phyloP scores from a whole-genome alignment of 106 monocot species.

The Gastrodia elata region DNA sequence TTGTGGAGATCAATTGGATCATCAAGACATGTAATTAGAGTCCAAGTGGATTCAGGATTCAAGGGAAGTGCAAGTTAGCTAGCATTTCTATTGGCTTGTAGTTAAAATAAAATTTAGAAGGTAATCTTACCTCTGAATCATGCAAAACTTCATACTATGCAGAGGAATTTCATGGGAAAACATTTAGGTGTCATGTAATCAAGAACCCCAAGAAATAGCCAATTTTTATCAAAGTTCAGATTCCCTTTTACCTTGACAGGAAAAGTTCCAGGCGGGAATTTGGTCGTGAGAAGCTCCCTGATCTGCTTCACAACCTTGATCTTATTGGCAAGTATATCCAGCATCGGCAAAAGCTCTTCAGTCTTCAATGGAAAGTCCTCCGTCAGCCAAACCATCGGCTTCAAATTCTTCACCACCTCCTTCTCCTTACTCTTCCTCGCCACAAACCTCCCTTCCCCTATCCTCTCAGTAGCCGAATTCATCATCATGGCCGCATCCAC shows the following conservation, averaged over 20 bases:
- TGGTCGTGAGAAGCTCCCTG: constrained; percentile 79
- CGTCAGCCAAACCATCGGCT: constrained; percentile 72
- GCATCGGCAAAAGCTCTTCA: constrained; percentile 69
- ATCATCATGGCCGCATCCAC: constrained; percentile 6
- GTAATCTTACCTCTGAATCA: too few species aligned
- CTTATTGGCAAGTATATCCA: constrained; percentile 70
- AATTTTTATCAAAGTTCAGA: neutral
- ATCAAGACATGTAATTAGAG: too few species aligned
- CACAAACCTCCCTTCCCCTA: constrained; percentile 6
- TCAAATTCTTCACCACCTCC: constrained; percentile 83
- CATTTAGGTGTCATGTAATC: too few species aligned
- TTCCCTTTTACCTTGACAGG: constrained; percentile 84
- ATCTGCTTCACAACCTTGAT: constrained; percentile 72
- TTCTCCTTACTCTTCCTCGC: constrained; percentile 65
- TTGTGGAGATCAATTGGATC: too few species aligned
- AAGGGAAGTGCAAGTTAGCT: too few species aligned
- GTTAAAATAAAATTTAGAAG: too few species aligned
- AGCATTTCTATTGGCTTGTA: too few species aligned
- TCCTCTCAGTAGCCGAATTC: too few species aligned
- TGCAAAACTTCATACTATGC: neutral
- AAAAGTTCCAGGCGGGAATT: constrained; percentile 84
- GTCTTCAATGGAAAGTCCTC: constrained; percentile 80
- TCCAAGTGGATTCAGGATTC: too few species aligned
- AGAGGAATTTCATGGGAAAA: too few species aligned
- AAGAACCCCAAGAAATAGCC: neutral